phyloP scores from a whole-genome alignment of 768 basidiomycete species.

The Pseudohyphozyma bogoriensis region DNA sequence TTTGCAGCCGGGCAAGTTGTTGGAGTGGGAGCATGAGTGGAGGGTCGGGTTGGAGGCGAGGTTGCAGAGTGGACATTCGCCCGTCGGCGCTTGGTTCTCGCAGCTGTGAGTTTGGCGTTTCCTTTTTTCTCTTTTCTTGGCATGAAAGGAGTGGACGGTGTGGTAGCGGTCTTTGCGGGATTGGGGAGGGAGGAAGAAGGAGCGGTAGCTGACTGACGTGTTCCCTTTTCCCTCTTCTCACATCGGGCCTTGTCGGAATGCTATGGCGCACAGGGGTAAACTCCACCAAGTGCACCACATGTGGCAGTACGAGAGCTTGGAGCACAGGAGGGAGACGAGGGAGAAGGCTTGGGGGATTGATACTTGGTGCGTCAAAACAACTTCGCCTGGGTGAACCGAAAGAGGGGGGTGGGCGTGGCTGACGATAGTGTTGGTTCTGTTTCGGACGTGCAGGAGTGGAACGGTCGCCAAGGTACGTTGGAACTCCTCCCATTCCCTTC shows the following conservation, averaged over 20 bases:
- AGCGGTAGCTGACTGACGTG: too few species aligned
- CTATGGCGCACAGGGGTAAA: conserved; percentile 56
- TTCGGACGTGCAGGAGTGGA: not conserved
- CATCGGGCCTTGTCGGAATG: conserved; percentile 65
- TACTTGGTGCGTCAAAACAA: conserved; percentile 90
- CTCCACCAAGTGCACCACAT: conserved; percentile 71
- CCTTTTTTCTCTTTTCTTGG: conserved; percentile 20
- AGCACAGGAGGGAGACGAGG: conserved; percentile 58
- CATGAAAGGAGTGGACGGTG: too few species aligned
- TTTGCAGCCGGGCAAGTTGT: conserved; percentile 68
- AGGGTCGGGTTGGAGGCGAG: conserved; percentile 89
- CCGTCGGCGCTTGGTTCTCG: conserved; percentile 85
- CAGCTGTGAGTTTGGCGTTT: too few species aligned
- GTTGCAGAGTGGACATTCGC: conserved; percentile 62
- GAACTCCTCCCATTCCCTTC: not conserved
- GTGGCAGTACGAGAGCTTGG: conserved; percentile 86
- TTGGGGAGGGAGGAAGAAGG: too few species aligned
- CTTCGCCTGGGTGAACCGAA: not conserved
- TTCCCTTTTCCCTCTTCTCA: too few species aligned
- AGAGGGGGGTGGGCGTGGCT: too few species aligned
- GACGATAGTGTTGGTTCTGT: not conserved
- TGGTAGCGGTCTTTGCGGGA: too few species aligned
- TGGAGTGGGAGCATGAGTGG: conserved; percentile 96
- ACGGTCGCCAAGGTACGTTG: conserved; percentile 27
- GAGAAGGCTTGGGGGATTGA: conserved; percentile 90